Evolutionary conservation across 495 filamentous ascomycete genomes (phyloP), one percentile per base, ranked within the genome.

Genomic region (Penicillium lagena): DNA sequence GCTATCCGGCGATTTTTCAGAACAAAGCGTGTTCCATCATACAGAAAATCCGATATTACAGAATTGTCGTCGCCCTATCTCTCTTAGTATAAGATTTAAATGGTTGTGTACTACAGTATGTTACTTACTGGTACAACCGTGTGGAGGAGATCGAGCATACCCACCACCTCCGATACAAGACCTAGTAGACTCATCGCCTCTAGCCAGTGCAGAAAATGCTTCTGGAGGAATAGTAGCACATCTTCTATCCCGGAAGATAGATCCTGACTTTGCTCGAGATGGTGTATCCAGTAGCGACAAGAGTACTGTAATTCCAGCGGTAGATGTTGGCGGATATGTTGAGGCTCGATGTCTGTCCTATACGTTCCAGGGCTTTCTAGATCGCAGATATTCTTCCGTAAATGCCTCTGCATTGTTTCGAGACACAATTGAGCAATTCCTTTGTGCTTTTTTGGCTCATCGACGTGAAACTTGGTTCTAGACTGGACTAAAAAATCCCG

Each of bases 221-320:
- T 32, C 42, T 53, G 29, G 12, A 76, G 49, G 35, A 77, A 77
- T 9, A n/a, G 15, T 37, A 33, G 29, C n/a, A n/a, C n/a, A n/a
- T n/a, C n/a, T n/a, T n/a, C n/a, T n/a, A n/a, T n/a, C n/a, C n/a
- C n/a, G n/a, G n/a, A n/a, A n/a, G n/a, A n/a, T n/a, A n/a, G n/a
- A n/a, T n/a, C n/a, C n/a, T n/a, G n/a, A n/a, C n/a, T n/a, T n/a
- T n/a, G n/a, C n/a, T n/a, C n/a, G n/a, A 74, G 28, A 59, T 81
- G 71, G 42, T 67, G 32, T 36, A 69, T 57, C 76, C 69, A 79
- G 49, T 73, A 70, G 7, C 52, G 57, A 49, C 68, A 78, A 14
- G 67, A 45, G 43, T 78, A 72, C 50, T 54, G 47, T 14, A 67
- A 39, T 43, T 64, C 58, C 12, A 49, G 5, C 34, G 61, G 54